These are phyloP conservation scores for Coemansia sp. DNA, from an alignment of 192 early-diverging fungal genomes.

Conservation along the genomic window DNA sequence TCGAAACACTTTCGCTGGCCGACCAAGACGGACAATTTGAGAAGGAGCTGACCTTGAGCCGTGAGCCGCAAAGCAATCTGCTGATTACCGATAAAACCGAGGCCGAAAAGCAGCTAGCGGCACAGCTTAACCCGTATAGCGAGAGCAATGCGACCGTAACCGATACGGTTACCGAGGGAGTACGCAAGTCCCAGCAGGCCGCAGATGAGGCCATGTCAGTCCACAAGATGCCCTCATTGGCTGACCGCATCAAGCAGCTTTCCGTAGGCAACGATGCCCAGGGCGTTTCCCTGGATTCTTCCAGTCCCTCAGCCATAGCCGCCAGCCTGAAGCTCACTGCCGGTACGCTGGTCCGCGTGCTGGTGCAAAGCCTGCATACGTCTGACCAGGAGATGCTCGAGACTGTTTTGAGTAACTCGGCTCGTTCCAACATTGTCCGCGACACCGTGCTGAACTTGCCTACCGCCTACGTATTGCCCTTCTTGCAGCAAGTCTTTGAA, in stretches of 20 bases:
- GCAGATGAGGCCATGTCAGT: conserved; percentile 3
- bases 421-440: conserved; percentile 34
- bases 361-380: conserved; percentile 50
- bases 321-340: conserved; percentile 11
- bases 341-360: conserved; percentile 46
- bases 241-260: conserved; percentile 41
- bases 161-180: conserved; percentile 10
- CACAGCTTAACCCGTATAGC: conserved; percentile 24
- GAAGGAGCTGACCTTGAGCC: conserved; percentile 15
- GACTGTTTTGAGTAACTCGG: conserved; percentile 32
- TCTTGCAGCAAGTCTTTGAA: conserved; percentile 50
- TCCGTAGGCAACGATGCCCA: conserved; percentile 14
- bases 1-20: conserved; percentile 38
- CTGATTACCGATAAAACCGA: conserved; percentile 9
- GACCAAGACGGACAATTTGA: conserved; percentile 31
- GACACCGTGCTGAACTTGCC: conserved; percentile 42
- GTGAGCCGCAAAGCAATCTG: conserved; percentile 23
- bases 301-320: background rate
- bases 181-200: conserved; percentile 15
- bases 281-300: background rate
- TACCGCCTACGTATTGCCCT: conserved; percentile 32
- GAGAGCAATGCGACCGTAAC: conserved; percentile 23
- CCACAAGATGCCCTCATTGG: conserved; percentile 22
- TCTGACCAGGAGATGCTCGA: conserved; percentile 33
- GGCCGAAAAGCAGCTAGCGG: conserved; percentile 16